A percentile compares a stretch with the other conserved stretches of the same genome.
These are phyloP conservation scores for Eimeria sp. DNA, from an alignment of 169 alveolate genomes.

Conservation along the genomic window DNA sequence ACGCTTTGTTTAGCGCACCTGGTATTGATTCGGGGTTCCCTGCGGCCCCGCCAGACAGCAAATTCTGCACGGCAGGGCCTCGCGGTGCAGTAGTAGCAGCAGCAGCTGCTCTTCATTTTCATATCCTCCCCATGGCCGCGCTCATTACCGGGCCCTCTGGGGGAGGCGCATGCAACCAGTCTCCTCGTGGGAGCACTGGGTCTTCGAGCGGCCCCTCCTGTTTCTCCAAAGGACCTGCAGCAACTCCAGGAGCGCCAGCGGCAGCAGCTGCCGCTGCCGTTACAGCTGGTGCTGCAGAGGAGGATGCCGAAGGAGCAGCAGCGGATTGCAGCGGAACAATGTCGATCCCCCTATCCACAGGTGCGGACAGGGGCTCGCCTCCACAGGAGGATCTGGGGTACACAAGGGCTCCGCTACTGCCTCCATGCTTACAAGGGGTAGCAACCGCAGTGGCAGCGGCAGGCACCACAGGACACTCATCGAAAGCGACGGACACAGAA, in stretches of 20 bases:
- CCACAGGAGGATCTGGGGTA: conserved; percentile 9
- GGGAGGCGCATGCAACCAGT: not conserved
- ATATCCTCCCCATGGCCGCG: conserved; percentile 20
- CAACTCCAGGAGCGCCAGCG: conserved; percentile 16
- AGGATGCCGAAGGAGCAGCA: not conserved
- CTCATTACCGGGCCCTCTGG: conserved; percentile 3
- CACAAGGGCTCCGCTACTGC: conserved; percentile 49
- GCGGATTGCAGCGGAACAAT: not conserved
- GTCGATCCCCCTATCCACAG: not conserved
- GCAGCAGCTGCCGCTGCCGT: conserved; percentile 4
- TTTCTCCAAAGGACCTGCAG: not conserved
- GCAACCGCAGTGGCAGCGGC: conserved; percentile 46
- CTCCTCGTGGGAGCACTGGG: not conserved
- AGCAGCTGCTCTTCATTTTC: not conserved
- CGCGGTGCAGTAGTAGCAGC: conserved; percentile 38
- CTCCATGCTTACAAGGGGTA: conserved; percentile 30
- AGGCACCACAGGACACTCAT: not conserved
- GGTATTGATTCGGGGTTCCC: not conserved
- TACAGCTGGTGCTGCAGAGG: conserved; percentile 38
- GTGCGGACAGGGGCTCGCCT: not conserved
- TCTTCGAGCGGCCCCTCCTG: not conserved
- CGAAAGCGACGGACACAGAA: not conserved
- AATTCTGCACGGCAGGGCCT: not conserved
- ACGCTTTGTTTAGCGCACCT: not conserved
- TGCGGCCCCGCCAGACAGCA: conserved; percentile 20